phyloP scores from a whole-genome alignment of 352 stramenopile genomes.

The Pythium rishiriense region DNA sequence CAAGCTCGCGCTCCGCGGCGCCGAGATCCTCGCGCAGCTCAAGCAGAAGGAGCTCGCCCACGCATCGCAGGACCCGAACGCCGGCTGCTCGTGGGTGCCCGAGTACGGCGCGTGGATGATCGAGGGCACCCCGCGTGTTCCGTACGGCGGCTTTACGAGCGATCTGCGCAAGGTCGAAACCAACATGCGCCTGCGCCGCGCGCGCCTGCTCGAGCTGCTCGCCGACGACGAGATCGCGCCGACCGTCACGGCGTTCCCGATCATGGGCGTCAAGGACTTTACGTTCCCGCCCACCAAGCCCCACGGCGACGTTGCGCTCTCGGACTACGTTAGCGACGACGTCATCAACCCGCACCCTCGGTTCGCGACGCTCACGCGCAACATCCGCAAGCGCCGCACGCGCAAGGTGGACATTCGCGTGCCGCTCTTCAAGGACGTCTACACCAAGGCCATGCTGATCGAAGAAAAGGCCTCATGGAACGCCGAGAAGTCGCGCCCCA shows the following conservation, averaged over 20 bases:
- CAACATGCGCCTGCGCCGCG: conserved; percentile 97
- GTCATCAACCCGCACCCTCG: conserved; percentile 99
- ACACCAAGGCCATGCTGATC: conserved; percentile 71
- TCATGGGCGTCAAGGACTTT: conserved; percentile 95
- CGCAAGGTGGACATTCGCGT: conserved; percentile 88
- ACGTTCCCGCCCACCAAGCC: conserved; percentile 66
- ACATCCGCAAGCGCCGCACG: conserved; percentile 96
- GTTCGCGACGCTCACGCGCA: conserved; percentile 97
- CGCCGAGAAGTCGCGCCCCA: conserved; percentile 71
- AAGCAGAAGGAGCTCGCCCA: conserved; percentile 77
- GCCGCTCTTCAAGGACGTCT: conserved; percentile 82
- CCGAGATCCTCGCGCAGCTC: conserved; percentile 94
- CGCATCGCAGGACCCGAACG: conserved; percentile 53
- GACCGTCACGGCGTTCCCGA: conserved; percentile 95
- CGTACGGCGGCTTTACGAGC: conserved; percentile 94
- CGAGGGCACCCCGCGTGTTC: conserved; percentile 94
- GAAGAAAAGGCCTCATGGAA: conserved; percentile 78
- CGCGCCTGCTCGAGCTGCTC: conserved; percentile 93
- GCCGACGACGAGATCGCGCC: conserved; percentile 95
- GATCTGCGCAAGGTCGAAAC: conserved; percentile 96
- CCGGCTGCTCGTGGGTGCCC: conserved; percentile 97
- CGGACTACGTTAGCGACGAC: conserved; percentile 96
- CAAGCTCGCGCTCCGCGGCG: conserved; percentile 90
- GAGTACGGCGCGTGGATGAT: conserved; percentile 99
- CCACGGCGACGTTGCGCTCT: conserved; percentile 88